Percentiles rank a stretch among this genome's conserved stretches.
Conservation (phyloP, 2,329 filamentous ascomycete genomes). For the Epichloe amarillans region DNA sequence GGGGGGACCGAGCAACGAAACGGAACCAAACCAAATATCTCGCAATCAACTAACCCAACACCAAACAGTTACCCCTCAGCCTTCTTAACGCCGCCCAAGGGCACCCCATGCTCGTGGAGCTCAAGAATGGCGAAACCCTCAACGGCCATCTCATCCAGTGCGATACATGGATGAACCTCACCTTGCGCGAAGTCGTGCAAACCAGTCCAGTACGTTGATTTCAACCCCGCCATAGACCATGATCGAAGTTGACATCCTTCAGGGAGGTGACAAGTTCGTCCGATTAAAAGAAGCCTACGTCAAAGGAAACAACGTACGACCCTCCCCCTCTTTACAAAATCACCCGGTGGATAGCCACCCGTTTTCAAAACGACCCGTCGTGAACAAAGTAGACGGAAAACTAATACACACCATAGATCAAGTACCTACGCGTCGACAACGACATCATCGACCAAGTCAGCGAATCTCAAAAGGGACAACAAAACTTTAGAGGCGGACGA, state of each 20-base stretch:
- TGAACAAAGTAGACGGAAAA: neutral
- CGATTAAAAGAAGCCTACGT: conserved; percentile 89
- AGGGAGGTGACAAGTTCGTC: conserved; percentile 90
- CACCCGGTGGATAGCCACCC: neutral
- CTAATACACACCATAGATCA: conserved; percentile 51
- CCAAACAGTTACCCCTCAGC: conserved; percentile 52
- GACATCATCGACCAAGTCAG: conserved; percentile 92
- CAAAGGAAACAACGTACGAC: conserved; percentile 79
- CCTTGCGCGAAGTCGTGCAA: conserved; percentile 91
- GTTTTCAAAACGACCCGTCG: neutral
- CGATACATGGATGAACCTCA: conserved; percentile 99
- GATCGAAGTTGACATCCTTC: neutral
- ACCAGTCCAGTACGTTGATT: conserved; percentile 58
- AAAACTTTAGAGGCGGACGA: conserved; percentile 51
- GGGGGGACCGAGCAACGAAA: neutral
- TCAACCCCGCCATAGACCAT: too few species aligned
- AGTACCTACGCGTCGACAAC: conserved; percentile 91
- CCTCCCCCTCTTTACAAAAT: neutral
- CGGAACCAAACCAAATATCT: neutral
- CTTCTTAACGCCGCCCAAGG: conserved; percentile 92
- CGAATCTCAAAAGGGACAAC: conserved; percentile 73
- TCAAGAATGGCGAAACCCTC: conserved; percentile 93
- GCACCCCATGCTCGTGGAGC: conserved; percentile 94
- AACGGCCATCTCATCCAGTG: conserved; percentile 93
- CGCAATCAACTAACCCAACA: neutral